Evolutionary conservation across 2,329 filamentous ascomycete genomes (phyloP).

Genomic region (Coleophoma eucalyptorum): DNA sequence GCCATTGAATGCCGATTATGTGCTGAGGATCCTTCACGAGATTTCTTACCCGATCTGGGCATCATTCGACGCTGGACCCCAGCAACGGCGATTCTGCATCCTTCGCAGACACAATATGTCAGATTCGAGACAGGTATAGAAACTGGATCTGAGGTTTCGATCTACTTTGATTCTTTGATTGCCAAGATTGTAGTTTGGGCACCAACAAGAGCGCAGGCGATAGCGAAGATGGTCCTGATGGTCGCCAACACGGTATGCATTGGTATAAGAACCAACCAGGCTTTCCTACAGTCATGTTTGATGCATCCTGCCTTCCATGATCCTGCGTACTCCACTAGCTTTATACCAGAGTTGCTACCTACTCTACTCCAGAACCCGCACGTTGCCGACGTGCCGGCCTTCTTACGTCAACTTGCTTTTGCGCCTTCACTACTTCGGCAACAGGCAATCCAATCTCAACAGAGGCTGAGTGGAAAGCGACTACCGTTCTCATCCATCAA

Average conservation of each 20-base stretch:
- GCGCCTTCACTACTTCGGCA: conserved; percentile 13
- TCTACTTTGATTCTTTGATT: conserved; percentile 39
- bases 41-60: conserved; percentile 34
- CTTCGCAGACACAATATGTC: conserved; percentile 7
- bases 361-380: conserved; percentile 52
- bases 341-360: conserved; percentile 52
- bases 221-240: conserved; percentile 29
- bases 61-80: conserved; percentile 30
- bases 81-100: conserved; percentile 28
- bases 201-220: conserved; percentile 29
- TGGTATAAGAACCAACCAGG: conserved; percentile 59
- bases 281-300: conserved; percentile 65
- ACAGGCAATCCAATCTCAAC: not conserved
- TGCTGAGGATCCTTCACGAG: conserved; percentile 32
- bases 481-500: not conserved
- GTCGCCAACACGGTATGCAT: conserved; percentile 34
- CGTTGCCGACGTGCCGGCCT: conserved; percentile 57
- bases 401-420: conserved; percentile 29
- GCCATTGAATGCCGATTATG: conserved; percentile 37
- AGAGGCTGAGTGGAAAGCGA: not conserved
- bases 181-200: conserved; percentile 38
- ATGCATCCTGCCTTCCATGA: conserved; percentile 59
- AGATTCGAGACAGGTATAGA: conserved; percentile 34
- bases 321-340: conserved; percentile 65
- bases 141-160: conserved; percentile 31